Base-by-base conservation (phyloP, 108 stramenopile genomes). In the Discostella stelligeroides region DNA sequence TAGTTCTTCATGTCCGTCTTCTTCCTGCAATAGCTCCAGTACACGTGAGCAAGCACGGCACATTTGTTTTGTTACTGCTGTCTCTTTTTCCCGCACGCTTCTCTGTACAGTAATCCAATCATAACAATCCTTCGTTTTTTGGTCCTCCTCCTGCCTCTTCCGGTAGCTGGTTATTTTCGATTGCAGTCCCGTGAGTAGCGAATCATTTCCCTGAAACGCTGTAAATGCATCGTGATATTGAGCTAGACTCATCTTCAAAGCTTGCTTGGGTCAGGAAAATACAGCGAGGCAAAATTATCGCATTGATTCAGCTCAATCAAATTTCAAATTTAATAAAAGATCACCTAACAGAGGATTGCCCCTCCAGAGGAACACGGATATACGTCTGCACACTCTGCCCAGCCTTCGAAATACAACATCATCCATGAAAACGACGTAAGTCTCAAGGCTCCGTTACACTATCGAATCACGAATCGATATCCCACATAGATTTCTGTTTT, bases 51-150 rank as follows among this genome's bases (percentile, higher is more conserved):
- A 41, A 28, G 54, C n/a, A 1, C 21, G 14, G 7, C 20, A 5
- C 2, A 75, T 46, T 75, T 68, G 60, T 15, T 68, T 75, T 20
- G 28, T 24, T 43, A 59, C 18, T 2, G 34, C 73, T 21, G 2
- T 17, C 66, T 68, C 68, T 0, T 41, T 37, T 1, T 75, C 51
- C 7, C 51, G 41, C 17, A 68, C 18, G 3, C 17, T 50, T 40
- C 20, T 60, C 42, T 61, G 47, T 2, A 28, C 39, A 23, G 13
- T 34, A 14, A 66, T 65, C 72, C 72, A 73, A 21, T 70, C 69
- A 51, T 42, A 70, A 21, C 48, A 20, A 7, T 70, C 42, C 34
- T 48, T 24, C 2, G 23, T n/a, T 12, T 23, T 70, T 49, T 37
- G 11, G 30, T 70, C 13, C 1, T 60, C 46, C 37, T 50, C 14